phyloP scores from a whole-genome alignment of 345 rosid species.

The Isatis tinctoria region DNA sequence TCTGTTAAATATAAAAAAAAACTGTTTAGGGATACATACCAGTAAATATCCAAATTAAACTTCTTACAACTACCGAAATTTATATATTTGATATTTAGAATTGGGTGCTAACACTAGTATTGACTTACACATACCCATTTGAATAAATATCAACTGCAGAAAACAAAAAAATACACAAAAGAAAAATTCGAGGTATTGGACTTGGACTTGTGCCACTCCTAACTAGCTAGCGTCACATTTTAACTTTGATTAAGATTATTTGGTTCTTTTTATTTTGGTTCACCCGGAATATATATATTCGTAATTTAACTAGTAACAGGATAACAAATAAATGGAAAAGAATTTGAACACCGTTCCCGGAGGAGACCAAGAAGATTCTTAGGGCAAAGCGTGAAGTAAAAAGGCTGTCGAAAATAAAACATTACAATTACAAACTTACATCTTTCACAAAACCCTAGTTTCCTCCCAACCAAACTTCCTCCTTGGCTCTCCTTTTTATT shows the following conservation, averaged over 20 bases:
- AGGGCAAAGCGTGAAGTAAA: conserved; percentile 35
- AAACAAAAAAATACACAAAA: neutral
- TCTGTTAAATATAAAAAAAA: too few relatives aligned
- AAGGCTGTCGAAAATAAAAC: conserved; percentile 31
- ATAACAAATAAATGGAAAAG: neutral
- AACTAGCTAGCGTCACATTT: neutral
- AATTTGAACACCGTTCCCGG: conserved; percentile 33
- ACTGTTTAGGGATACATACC: neutral
- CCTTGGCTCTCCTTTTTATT: conserved; percentile 35
- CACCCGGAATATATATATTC: neutral
- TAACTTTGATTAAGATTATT: neutral
- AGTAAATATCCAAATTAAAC: neutral
- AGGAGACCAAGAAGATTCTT: conserved; percentile 36
- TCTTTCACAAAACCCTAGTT: conserved; percentile 38
- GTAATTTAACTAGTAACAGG: neutral
- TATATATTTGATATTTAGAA: neutral
- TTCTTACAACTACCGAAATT: neutral
- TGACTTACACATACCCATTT: neutral
- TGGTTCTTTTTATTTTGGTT: neutral
- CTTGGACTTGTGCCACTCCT: neutral
- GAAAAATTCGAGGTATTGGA: neutral
- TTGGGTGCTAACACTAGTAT: neutral
- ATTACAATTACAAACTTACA: conserved; percentile 23
- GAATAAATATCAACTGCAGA: neutral
- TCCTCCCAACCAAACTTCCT: conserved; percentile 37